Evolutionary conservation across 2,329 filamentous ascomycete species (phyloP).

Genomic region (Nigrospora osmanthi): DNA sequence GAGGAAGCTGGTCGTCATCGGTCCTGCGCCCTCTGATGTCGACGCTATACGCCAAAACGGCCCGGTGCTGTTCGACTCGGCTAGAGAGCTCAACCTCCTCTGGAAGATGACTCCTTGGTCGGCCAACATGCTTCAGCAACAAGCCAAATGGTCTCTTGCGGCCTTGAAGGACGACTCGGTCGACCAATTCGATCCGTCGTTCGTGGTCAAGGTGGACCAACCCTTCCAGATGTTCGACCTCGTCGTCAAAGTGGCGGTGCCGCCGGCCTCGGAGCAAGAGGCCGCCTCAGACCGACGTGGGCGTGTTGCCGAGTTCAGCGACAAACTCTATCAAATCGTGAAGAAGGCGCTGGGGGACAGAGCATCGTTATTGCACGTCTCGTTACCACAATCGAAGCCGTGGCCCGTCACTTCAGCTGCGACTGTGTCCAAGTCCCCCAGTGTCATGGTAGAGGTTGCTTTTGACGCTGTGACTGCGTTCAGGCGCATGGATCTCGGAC

Average conservation of each 20-base stretch:
- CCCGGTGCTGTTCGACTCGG: constrained; percentile 73
- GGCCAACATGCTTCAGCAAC: constrained; percentile 62
- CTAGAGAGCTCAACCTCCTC: constrained; percentile 68
- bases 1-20: constrained; percentile 54
- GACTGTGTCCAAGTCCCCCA: constrained; percentile 20
- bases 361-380: constrained; percentile 58
- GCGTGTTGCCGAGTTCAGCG: constrained; percentile 35
- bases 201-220: constrained; percentile 58
- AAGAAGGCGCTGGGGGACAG: constrained; percentile 69
- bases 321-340: constrained; percentile 57
- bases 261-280: constrained; percentile 10
- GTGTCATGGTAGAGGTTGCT: constrained; percentile 57
- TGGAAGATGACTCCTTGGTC: constrained; percentile 91
- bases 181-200: constrained; percentile 78
- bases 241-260: constrained; percentile 24
- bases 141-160: constrained; percentile 66
- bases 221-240: constrained; percentile 49
- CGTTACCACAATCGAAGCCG: constrained; percentile 24
- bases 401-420: constrained; percentile 40
- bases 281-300: constrained; percentile 33
- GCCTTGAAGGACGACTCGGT: constrained; percentile 66
- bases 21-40: constrained; percentile 32
- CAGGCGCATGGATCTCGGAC: constrained; percentile 80
- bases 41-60: constrained; percentile 34
- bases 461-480: constrained; percentile 66